Evolutionary conservation across 2,329 filamentous ascomycete genomes (phyloP), one percentile per base, ranked within the genome.

Genomic region (Venturia effusa): DNA sequence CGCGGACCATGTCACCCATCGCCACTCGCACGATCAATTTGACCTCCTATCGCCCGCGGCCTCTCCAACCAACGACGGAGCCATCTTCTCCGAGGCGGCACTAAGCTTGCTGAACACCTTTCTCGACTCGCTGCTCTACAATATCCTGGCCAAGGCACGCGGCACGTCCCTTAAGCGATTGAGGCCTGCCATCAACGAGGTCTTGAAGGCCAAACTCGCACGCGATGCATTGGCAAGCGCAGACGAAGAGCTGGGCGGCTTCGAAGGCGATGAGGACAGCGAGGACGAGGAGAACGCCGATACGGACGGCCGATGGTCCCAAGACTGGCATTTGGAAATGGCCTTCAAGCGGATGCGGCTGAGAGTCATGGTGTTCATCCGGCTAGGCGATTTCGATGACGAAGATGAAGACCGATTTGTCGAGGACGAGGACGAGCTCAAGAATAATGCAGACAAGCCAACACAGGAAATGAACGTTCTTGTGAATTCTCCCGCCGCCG

Each of bases 281-380:
- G 91, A 94, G 43, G 88, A 91, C 45, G 78, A 86, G 37, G 76
- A 83, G 55, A 80, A 81, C 30, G 76, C 80, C 19, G 27, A 55
- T 19, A 24, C 34, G n/a, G 19, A 27, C 13, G 61, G 39, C 6
- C 37, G 19, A 63, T 68, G 73, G 37, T 68, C 70, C 4, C 62
- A 69, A 11, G 65, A 69, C 17, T 97, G 93, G 85, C 92, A 97
- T 73, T 79, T 96, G n/a, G 90, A 97, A 72, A 81, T 92, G 64
- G 88, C 92, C 22, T 99, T 94, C 92, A 97, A 95, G 78, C 84
- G 94, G 68, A 94, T 92, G 0, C 86, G 94, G 63, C 78, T 99
- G 70, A 86, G 94, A 66, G 96, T 94, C 74, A 99, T 99, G 94
- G 93, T 99, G 27, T 97, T 97, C 74, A 97, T 92, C 10, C 92